Evolutionary conservation across 495 filamentous ascomycete genomes (phyloP).

Genomic region (Penicillium macrosclerotiorum): DNA sequence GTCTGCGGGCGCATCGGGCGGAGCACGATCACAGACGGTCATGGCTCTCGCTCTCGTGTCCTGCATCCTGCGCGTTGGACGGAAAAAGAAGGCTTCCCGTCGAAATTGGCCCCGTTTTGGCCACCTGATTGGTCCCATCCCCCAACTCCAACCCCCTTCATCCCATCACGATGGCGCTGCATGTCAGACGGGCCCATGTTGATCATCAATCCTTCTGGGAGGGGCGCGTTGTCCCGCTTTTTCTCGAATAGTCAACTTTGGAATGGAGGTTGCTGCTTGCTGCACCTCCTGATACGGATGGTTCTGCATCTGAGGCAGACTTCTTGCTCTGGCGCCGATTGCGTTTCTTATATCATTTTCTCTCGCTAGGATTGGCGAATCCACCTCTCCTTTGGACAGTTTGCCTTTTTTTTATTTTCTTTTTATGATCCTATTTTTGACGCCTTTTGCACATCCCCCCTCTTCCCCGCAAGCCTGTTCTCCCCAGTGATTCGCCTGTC

Average conservation of each 20-base stretch:
- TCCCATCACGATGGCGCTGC: slow-evolving; percentile 17
- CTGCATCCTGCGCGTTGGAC: not conserved
- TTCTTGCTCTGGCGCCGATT: too few relatives aligned
- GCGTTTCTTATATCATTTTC: too few relatives aligned
- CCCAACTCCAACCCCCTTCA: not conserved
- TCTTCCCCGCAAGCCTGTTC: not conserved
- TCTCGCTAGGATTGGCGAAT: too few relatives aligned
- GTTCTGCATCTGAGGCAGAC: too few relatives aligned
- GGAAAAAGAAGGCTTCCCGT: too few relatives aligned
- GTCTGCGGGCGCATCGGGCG: not conserved
- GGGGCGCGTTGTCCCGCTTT: slow-evolving; percentile 1
- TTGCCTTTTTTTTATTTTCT: too few relatives aligned
- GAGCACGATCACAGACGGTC: slow-evolving; percentile 7
- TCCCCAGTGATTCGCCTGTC: too few relatives aligned
- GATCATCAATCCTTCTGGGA: slow-evolving; percentile 20
- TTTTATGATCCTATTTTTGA: too few relatives aligned
- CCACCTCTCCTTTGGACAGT: too few relatives aligned
- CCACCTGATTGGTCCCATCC: slow-evolving; percentile 3
- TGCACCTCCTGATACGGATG: too few relatives aligned
- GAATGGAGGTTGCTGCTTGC: too few relatives aligned
- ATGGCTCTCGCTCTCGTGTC: not conserved
- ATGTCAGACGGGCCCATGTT: slow-evolving; percentile 29
- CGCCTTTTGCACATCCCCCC: not conserved
- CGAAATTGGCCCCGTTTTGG: too few relatives aligned
- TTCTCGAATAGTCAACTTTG: not conserved